A percentile compares a stretch with the other conserved stretches of the same genome.
Evolutionary conservation across 2,329 filamentous ascomycete species (phyloP).

Genomic region (Penicillium aurantiogriseum): DNA sequence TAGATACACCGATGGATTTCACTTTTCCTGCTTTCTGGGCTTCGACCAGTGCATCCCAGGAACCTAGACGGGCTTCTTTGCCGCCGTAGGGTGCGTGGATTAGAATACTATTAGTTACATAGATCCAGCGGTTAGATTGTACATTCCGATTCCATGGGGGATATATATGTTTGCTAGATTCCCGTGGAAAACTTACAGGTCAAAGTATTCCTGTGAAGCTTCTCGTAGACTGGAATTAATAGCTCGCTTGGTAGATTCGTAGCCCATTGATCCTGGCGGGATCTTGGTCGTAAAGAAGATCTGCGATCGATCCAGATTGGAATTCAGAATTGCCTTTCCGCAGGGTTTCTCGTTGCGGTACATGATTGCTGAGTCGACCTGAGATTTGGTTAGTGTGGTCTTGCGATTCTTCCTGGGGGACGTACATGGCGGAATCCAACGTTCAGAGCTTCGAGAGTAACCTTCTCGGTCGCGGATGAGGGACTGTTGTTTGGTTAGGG

Average conservation of each 20-base stretch:
- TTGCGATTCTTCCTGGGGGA: background rate
- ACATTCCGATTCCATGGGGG: background rate
- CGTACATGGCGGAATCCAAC: slow-evolving; percentile 35
- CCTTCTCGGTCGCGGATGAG: slow-evolving; percentile 27
- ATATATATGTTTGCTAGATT: background rate
- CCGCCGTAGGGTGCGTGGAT: slow-evolving; percentile 79
- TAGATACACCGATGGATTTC: slow-evolving; percentile 70
- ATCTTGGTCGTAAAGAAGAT: slow-evolving; percentile 81
- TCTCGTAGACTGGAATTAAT: slow-evolving; percentile 62
- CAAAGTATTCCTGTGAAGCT: slow-evolving; percentile 70
- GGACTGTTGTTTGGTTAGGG: slow-evolving; percentile 21
- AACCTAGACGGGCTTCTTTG: slow-evolving; percentile 63
- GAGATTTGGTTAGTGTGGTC: background rate
- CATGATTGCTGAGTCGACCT: slow-evolving; percentile 62
- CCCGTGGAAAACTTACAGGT: slow-evolving; percentile 52
- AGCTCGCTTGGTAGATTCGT: slow-evolving; percentile 64
- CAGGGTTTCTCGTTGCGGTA: slow-evolving; percentile 70
- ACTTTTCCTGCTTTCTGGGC: slow-evolving; percentile 70
- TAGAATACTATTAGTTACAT: slow-evolving; percentile 49
- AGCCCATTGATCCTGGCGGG: slow-evolving; percentile 61
- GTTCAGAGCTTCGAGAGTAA: slow-evolving; percentile 28
- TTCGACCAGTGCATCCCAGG: slow-evolving; percentile 75
- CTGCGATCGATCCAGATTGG: slow-evolving; percentile 61
- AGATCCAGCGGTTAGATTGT: background rate
- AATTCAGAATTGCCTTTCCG: slow-evolving; percentile 62